Evolutionary conservation across 495 filamentous ascomycete genomes (phyloP).

Genomic region (Penicillium angulare): DNA sequence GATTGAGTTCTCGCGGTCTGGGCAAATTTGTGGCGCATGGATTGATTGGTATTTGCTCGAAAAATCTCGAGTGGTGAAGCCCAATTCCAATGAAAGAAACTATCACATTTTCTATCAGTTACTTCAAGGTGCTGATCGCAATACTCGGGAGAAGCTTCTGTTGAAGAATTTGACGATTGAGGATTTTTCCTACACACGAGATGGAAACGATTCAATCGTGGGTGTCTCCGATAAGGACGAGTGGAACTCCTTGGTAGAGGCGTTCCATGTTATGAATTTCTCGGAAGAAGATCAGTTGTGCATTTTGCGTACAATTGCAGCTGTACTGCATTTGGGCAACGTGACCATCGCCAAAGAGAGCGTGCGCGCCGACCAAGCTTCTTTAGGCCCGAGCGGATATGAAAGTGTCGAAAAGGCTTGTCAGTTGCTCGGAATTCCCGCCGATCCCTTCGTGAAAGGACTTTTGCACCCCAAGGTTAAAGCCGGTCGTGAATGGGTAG

Average conservation of each 20-base stretch:
- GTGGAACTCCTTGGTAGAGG: slow-evolving; percentile 86
- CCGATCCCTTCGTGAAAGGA: slow-evolving; percentile 82
- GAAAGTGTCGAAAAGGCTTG: slow-evolving; percentile 74
- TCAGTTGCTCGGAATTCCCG: slow-evolving; percentile 75
- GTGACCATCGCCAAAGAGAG: slow-evolving; percentile 86
- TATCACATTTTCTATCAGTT: slow-evolving; percentile 99
- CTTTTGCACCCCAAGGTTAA: slow-evolving; percentile 91
- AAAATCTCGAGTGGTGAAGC: slow-evolving; percentile 90
- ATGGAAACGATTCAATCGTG: slow-evolving; percentile 85
- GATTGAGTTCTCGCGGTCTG: slow-evolving; percentile 88
- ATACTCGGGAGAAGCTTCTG: slow-evolving; percentile 72
- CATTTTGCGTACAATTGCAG: slow-evolving; percentile 84
- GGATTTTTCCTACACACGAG: slow-evolving; percentile 87
- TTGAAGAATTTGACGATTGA: slow-evolving; percentile 70
- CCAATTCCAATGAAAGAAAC: slow-evolving; percentile 84
- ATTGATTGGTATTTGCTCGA: slow-evolving; percentile 99
- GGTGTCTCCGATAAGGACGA: slow-evolving; percentile 91
- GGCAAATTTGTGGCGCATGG: slow-evolving; percentile 92
- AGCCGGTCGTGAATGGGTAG: slow-evolving; percentile 95
- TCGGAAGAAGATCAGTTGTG: slow-evolving; percentile 78
- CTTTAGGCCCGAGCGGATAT: slow-evolving; percentile 69
- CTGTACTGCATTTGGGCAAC: slow-evolving; percentile 91
- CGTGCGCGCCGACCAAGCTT: slow-evolving; percentile 84
- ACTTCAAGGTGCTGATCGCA: slow-evolving; percentile 72
- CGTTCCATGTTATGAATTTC: slow-evolving; percentile 94